These are phyloP conservation scores for Auriscalpium microsporum DNA, from an alignment of 768 basidiomycete species.

Conservation along the genomic window DNA sequence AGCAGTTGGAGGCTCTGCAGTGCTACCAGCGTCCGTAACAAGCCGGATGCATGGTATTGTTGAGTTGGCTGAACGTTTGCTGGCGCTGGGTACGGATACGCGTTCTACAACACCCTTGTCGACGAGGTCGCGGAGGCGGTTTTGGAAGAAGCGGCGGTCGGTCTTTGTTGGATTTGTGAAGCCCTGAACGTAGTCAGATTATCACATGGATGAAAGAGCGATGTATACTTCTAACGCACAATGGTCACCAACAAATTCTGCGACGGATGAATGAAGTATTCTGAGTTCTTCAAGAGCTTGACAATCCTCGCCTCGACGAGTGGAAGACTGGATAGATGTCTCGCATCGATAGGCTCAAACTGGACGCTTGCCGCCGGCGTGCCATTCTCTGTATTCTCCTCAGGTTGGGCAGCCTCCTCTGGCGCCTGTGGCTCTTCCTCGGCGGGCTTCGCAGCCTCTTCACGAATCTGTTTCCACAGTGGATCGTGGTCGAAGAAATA, in stretches of 20 bases:
- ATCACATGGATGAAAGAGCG: neutral
- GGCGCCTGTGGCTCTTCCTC: conserved; percentile 27
- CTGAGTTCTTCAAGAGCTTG: conserved; percentile 62
- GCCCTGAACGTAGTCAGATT: conserved; percentile 39
- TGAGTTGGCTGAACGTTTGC: conserved; percentile 31
- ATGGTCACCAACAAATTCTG: conserved; percentile 71
- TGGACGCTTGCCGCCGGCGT: conserved; percentile 23
- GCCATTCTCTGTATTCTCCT: conserved; percentile 23
- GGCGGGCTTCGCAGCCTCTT: conserved; percentile 44
- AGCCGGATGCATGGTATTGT: conserved; percentile 64
- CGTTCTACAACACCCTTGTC: conserved; percentile 69
- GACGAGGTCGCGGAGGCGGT: conserved; percentile 63
- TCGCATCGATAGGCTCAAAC: conserved; percentile 70
- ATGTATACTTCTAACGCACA: conserved; percentile 33
- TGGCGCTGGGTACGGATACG: conserved; percentile 56
- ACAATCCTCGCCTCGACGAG: conserved; percentile 64
- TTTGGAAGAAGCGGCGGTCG: conserved; percentile 77
- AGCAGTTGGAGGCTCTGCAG: neutral
- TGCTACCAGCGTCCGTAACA: conserved; percentile 33
- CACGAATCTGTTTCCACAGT: conserved; percentile 69
- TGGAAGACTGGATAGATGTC: conserved; percentile 67
- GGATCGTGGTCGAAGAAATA: conserved; percentile 73
- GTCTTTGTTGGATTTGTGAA: conserved; percentile 66
- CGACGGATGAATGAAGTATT: conserved; percentile 62
- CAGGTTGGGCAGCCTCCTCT: conserved; percentile 25